Percentiles rank a stretch among this genome's conserved stretches.
These are phyloP conservation scores for Monilinia fructicola DNA, from an alignment of 2,329 filamentous ascomycete species.

Conservation along the genomic window DNA sequence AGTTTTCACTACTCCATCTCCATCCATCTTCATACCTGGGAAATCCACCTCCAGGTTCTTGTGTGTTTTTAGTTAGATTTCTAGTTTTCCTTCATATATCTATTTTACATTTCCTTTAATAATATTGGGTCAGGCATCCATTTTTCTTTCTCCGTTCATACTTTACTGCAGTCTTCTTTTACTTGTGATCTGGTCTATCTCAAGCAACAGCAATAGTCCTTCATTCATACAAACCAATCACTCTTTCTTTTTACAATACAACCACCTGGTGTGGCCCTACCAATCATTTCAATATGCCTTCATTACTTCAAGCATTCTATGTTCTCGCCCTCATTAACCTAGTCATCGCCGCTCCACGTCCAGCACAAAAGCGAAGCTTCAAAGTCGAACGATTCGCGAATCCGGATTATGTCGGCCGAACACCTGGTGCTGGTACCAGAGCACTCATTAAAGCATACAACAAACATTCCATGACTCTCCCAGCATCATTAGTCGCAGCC, in stretches of 20 bases:
- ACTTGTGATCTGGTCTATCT: conserved; percentile 28
- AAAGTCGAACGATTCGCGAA: conserved; percentile 40
- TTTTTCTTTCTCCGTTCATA: conserved; percentile 20
- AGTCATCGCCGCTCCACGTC: conserved; percentile 47
- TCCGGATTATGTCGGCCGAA: conserved; percentile 47
- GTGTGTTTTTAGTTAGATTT: conserved; percentile 29
- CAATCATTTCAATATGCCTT: conserved; percentile 36
- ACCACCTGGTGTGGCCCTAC: conserved; percentile 25
- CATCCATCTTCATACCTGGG: conserved; percentile 4
- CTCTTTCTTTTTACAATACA: conserved; percentile 14
- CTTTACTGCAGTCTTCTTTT: conserved; percentile 6
- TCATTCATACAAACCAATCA: conserved; percentile 27
- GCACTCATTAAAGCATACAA: conserved; percentile 65
- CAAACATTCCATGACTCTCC: conserved; percentile 62
- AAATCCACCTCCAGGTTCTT: conserved; percentile 18
- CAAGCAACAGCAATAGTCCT: conserved; percentile 26
- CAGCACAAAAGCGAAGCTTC: conserved; percentile 45
- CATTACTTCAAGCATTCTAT: conserved; percentile 41
- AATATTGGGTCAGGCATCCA: conserved; percentile 34
- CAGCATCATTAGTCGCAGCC: conserved; percentile 45
- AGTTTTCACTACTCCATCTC: conserved; percentile 23
- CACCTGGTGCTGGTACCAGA: conserved; percentile 38
- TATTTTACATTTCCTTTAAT: conserved; percentile 30
- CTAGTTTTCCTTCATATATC: conserved; percentile 29
- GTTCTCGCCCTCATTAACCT: conserved; percentile 50